phyloP scores from a whole-genome alignment of 129 eudicot genomes.

The Flaveria trinervia region DNA sequence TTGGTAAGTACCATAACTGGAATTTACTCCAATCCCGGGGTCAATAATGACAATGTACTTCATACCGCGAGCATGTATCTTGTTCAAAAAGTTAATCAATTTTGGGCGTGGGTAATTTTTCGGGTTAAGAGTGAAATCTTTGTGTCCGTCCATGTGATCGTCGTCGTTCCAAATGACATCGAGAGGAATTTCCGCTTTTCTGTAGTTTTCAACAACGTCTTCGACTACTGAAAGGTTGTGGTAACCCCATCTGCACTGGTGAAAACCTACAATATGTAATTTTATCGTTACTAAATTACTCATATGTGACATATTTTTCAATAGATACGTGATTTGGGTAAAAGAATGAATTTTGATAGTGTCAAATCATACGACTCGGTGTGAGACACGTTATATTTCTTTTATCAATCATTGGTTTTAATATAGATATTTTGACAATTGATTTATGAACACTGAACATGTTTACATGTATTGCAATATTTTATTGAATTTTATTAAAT shows the following conservation, averaged over 20 bases:
- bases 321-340: too few relatives aligned
- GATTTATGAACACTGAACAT: conserved; percentile 24
- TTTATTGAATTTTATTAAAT: conserved; percentile 1
- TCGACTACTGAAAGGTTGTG: conserved; percentile 80
- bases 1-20: conserved; percentile 69
- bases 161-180: conserved; percentile 96
- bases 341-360: too few relatives aligned
- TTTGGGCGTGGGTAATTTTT: conserved; percentile 63
- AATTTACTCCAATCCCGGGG: conserved; percentile 92
- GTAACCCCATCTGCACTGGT: conserved; percentile 98
- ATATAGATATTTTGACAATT: conserved; percentile 18
- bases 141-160: conserved; percentile 95
- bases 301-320: too few relatives aligned
- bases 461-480: not conserved
- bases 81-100: conserved; percentile 60
- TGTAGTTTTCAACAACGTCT: conserved; percentile 83
- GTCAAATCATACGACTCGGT: too few relatives aligned
- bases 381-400: not conserved
- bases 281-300: not conserved
- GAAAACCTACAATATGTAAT: conserved; percentile 60
- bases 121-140: conserved; percentile 86
- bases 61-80: conserved; percentile 77
- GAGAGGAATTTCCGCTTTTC: conserved; percentile 75
- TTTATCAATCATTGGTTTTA: conserved; percentile 29
- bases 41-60: conserved; percentile 83